Conservation (phyloP, 2,329 filamentous ascomycete species). For the Claviceps maximensis region DNA sequence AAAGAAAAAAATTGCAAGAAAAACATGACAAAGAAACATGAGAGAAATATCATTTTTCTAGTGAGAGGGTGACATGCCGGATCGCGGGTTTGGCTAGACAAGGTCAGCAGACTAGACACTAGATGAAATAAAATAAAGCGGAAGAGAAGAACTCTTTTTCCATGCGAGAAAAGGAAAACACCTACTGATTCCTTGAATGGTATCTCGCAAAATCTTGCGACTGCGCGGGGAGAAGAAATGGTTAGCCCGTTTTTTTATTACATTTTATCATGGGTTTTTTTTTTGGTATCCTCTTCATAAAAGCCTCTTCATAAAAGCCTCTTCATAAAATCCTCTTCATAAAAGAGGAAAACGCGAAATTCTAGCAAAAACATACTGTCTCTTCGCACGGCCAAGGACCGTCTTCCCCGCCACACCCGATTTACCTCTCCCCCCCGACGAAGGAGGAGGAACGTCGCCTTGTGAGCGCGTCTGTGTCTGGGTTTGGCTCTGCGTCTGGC, state of each 20-base stretch:
- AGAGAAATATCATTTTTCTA: background rate
- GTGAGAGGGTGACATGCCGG: too few species aligned
- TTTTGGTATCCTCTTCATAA: too few species aligned
- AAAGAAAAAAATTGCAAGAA: too few species aligned
- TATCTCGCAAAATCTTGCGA: slow-evolving; percentile 9
- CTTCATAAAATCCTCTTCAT: too few species aligned
- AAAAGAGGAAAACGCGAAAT: background rate
- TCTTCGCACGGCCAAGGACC: background rate
- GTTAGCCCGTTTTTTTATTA: too few species aligned
- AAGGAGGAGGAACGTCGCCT: fast-evolving
- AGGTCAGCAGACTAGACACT: slow-evolving; percentile 1
- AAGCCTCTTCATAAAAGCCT: too few species aligned
- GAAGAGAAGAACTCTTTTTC: background rate
- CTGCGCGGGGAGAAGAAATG: background rate
- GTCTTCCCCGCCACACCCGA: slow-evolving; percentile 4
- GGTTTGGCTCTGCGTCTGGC: background rate
- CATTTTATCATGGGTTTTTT: too few species aligned
- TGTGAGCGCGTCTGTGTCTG: background rate
- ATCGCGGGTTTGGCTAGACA: slow-evolving; percentile 4
- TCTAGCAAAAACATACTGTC: slow-evolving; percentile 3
- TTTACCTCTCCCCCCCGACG: background rate
- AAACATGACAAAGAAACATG: background rate
- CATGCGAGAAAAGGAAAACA: background rate
- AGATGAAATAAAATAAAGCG: slow-evolving; percentile 1
- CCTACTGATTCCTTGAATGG: slow-evolving; percentile 9